phyloP scores from a whole-genome alignment of 169 alveolate genomes.

The Ophryocystis elektroscirrha region DNA sequence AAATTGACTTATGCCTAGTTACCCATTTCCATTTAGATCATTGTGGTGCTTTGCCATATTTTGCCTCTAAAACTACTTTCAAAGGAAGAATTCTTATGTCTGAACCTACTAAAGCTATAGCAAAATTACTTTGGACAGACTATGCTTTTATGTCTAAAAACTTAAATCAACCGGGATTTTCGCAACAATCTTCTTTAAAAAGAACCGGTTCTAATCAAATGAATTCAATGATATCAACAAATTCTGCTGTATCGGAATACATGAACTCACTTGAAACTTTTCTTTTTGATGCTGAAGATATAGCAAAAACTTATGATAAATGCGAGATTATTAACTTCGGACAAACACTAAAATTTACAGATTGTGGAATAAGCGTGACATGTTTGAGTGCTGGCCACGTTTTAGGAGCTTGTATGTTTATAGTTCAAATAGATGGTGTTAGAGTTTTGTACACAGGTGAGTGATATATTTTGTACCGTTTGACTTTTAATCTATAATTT shows the following conservation, averaged over 20 bases:
- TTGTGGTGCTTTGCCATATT: slow-evolving; percentile 89
- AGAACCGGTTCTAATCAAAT: background rate
- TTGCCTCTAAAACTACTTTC: slow-evolving; percentile 69
- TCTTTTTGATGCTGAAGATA: slow-evolving; percentile 67
- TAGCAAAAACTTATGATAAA: slow-evolving; percentile 55
- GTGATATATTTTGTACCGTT: no score
- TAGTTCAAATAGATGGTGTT: slow-evolving; percentile 79
- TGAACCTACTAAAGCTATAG: slow-evolving; percentile 81
- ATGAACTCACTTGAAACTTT: no score
- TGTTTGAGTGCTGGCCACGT: slow-evolving; percentile 97
- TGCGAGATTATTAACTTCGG: slow-evolving; percentile 70
- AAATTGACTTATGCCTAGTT: slow-evolving; percentile 70
- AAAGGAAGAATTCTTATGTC: slow-evolving; percentile 76
- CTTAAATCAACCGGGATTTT: background rate
- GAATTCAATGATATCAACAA: background rate
- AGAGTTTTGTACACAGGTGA: slow-evolving; percentile 94
- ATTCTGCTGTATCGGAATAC: slow-evolving; percentile 15
- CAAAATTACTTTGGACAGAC: slow-evolving; percentile 57
- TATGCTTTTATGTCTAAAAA: background rate
- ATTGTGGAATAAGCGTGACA: slow-evolving; percentile 71
- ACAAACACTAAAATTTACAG: slow-evolving; percentile 58
- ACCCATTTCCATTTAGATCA: slow-evolving; percentile 96
- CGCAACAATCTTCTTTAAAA: slow-evolving; percentile 8
- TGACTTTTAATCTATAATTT: no score
- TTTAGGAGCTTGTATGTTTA: slow-evolving; percentile 95